Evolutionary conservation across 2,329 filamentous ascomycete genomes (phyloP), one percentile per base, ranked within the genome.

Genomic region (Clathrospora elynae): DNA sequence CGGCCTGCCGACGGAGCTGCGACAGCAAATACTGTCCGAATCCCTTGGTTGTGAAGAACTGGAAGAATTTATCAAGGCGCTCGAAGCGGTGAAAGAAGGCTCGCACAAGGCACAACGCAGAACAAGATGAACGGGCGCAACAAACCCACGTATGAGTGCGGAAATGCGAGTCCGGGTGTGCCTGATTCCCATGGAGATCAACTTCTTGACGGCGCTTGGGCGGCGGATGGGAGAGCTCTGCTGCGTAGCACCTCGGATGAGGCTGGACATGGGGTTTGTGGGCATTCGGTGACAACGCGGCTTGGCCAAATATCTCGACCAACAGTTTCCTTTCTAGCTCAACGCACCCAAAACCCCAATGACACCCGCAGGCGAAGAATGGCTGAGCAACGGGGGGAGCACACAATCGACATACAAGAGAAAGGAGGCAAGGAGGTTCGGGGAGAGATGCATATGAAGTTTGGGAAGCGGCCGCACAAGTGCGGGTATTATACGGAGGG

Each of bases 401-500:
- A 18, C 8, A 7, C n/a, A 13, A 6, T 9, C 29, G 10, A 20
- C 14, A 3, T 16, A 32, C 3, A 32, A 3, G 4, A 9, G 10
- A 20, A 7, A 5, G 29, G 14, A 17, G 42, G 11, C 14, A 29
- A 2, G n/a, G 14, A 30, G 8, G 17, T 24, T 9, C 23, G 28
- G 34, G 35, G 14, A 14, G 32, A 35, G 19, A 19, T 26, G 6
- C n/a, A 5, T 8, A 18, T 14, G 22, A 36, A 20, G 32, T 11
- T 22, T 19, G 40, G 22, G 14, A 14, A 14, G 9, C 22, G 46
- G 18, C 35, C 41, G 11, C 25, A 10, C 2, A 57, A 50, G 33
- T 57, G 54, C 25, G 52, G 49, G 45, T 35, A 35, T 12, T 58
- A 52, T 22, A 45, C 14, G n/a, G 42, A 46, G 34, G 43, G 55